phyloP scores from a whole-genome alignment of 805 yeast species.

The Yarrowia sp. region DNA sequence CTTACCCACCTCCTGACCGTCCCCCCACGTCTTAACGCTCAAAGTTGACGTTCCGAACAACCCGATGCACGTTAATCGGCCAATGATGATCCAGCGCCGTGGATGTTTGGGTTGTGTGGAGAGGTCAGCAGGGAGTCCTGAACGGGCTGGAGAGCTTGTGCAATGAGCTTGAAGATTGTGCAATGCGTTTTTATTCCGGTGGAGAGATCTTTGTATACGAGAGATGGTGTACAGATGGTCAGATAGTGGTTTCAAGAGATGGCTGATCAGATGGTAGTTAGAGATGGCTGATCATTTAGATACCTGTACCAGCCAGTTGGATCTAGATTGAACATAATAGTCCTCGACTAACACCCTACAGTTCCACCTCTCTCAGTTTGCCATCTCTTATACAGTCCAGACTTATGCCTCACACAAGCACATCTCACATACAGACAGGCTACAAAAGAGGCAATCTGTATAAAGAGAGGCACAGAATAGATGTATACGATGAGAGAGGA shows the following conservation, averaged over 20 bases:
- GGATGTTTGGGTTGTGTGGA: conserved; percentile 16
- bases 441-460: conserved; percentile 5
- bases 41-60: conserved; percentile 16
- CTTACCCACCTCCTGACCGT: too few species aligned
- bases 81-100: conserved; percentile 16
- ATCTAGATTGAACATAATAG: too few species aligned
- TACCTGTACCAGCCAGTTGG: too few species aligned
- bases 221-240: too few species aligned
- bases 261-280: too few species aligned
- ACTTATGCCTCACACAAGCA: neutral
- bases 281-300: too few species aligned
- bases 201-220: too few species aligned
- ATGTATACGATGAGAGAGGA: too few species aligned
- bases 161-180: neutral
- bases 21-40: conserved; percentile 1
- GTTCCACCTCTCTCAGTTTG: too few species aligned
- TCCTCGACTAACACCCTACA: too few species aligned
- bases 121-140: neutral
- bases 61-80: conserved; percentile 15
- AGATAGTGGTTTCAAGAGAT: too few species aligned
- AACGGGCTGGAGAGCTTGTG: neutral
- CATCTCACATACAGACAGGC: neutral
- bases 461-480: neutral
- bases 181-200: neutral
- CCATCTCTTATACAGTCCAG: neutral